A percentile compares a stretch with the other conserved stretches of the same genome.
These are phyloP conservation scores for Sphagnum fallax DNA, from an alignment of 228 moss, liverwort and hornwort species.

Conservation along the genomic window DNA sequence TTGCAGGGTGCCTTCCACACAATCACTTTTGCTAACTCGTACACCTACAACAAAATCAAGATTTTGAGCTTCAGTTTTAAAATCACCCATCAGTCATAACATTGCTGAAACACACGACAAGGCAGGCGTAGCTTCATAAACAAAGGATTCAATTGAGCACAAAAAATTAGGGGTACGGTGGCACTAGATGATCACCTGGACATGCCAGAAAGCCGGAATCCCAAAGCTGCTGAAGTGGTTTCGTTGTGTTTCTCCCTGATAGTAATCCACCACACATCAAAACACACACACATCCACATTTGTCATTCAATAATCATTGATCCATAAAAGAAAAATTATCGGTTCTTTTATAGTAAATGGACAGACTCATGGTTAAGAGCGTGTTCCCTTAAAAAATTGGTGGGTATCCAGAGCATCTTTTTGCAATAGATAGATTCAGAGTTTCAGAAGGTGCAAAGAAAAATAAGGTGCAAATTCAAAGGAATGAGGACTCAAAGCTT, in stretches of 20 bases:
- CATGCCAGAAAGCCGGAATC: conserved; percentile 88
- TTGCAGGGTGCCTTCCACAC: conserved; percentile 53
- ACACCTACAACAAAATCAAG: conserved; percentile 33
- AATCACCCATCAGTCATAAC: not conserved
- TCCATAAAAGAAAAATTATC: no score
- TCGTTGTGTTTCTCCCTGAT: conserved; percentile 58
- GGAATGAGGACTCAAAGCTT: no score
- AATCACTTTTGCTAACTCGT: conserved; percentile 42
- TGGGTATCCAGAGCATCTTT: no score
- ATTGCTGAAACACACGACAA: no score
- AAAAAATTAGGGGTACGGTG: not conserved
- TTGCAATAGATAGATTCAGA: no score
- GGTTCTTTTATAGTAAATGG: not conserved
- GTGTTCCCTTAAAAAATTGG: no score
- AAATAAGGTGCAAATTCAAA: no score
- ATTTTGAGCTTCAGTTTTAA: not conserved
- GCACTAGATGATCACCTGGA: conserved; percentile 21
- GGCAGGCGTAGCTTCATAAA: not conserved
- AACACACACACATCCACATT: no score
- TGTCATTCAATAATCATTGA: no score
- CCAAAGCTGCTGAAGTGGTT: conserved; percentile 77
- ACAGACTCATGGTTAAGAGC: no score
- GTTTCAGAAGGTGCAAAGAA: no score
- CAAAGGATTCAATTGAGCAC: not conserved
- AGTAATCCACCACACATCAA: conserved; percentile 2